Base-by-base conservation (phyloP, 1,284 basidiomycete species). In the Phellopilus nigrolimitatus region DNA sequence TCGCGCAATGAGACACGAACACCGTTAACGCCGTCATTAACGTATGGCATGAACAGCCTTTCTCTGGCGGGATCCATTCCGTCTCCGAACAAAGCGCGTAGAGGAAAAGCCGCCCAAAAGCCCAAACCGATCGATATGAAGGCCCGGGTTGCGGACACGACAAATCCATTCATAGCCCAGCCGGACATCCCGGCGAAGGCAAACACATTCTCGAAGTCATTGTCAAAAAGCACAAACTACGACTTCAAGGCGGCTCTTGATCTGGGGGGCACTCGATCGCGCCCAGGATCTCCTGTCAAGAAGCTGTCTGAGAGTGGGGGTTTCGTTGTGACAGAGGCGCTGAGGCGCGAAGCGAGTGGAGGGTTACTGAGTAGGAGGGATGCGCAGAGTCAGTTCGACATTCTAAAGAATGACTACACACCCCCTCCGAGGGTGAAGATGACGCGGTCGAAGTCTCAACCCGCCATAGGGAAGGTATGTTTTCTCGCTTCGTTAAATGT, bases 361-460 rank as follows among this genome's bases (percentile, higher is more conserved):
- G 84, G 84, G 3, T 74, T 90, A 8, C 80, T 90, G 54, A 70
- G 84, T 27, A 85, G 80, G 56, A 46, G 47, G 24, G 86, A 86
- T 4, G 67, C 88, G 12, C 88, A 90, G 64, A 84, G 81, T 56
- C 73, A 84, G 55, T 68, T 89, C 19, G 81, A 90, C 47, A 82
- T 88, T 19, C 77, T 89, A 50, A 80, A 79, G 0, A 70, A 74
- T 34, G 79, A 81, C 58, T 78, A 79, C 57, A 66, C 75, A 40
- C 70, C 79, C 6, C 75, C 75, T 9, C 68, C 75, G 15, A 80
- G 78, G 57, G 63, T 71, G n/a, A 79, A 86, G 57, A 62, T 78
- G n/a, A 87, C 84, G 60, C 76, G 87, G 2, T 86, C 84, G 0
- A 78, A 77, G 42, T 88, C 86, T 0, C 85, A 82, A 0, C 82